Evolutionary conservation across 352 stramenopile species (phyloP).

Genomic region (Thalassiosira mediterranea): DNA sequence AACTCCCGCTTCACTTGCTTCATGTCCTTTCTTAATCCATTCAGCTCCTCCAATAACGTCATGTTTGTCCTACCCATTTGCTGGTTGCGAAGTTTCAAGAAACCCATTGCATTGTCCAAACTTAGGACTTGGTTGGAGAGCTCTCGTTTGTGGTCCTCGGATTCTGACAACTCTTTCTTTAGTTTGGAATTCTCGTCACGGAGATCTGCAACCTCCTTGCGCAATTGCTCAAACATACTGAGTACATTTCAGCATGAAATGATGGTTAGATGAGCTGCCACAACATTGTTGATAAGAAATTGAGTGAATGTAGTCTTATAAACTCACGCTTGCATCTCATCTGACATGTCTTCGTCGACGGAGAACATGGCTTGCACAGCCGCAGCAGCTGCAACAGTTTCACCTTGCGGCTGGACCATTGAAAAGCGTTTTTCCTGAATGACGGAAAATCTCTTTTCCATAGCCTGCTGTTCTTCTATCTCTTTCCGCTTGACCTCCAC

Average conservation of each 20-base stretch:
- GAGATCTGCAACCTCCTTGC: constrained; percentile 54
- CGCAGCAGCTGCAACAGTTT: constrained; percentile 5
- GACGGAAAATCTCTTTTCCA: constrained; percentile 48
- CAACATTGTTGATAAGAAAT: too few relatives aligned
- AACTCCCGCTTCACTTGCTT: constrained; percentile 56
- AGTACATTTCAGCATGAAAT: constrained; percentile 4
- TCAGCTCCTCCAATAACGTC: constrained; percentile 42
- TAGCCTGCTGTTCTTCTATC: constrained; percentile 24
- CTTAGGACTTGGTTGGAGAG: constrained; percentile 49
- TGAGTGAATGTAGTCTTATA: neutral
- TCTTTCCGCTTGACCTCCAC: constrained; percentile 39
- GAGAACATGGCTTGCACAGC: constrained; percentile 41
- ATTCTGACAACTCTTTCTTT: constrained; percentile 50
- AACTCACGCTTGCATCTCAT: constrained; percentile 55
- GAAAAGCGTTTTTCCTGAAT: constrained; percentile 13
- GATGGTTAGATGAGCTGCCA: too few relatives aligned
- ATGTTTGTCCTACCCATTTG: constrained; percentile 56
- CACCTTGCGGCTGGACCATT: neutral
- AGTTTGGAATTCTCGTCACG: constrained; percentile 55
- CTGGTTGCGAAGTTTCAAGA: constrained; percentile 54
- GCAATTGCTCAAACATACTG: constrained; percentile 59
- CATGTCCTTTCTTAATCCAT: constrained; percentile 37
- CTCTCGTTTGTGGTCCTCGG: constrained; percentile 56
- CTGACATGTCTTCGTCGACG: constrained; percentile 54
- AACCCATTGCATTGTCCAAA: constrained; percentile 43